A percentile compares a stretch with the other conserved stretches of the same genome.
These are phyloP conservation scores for Phytophthora ohioensis DNA, from an alignment of 352 stramenopile genomes.

Conservation along the genomic window DNA sequence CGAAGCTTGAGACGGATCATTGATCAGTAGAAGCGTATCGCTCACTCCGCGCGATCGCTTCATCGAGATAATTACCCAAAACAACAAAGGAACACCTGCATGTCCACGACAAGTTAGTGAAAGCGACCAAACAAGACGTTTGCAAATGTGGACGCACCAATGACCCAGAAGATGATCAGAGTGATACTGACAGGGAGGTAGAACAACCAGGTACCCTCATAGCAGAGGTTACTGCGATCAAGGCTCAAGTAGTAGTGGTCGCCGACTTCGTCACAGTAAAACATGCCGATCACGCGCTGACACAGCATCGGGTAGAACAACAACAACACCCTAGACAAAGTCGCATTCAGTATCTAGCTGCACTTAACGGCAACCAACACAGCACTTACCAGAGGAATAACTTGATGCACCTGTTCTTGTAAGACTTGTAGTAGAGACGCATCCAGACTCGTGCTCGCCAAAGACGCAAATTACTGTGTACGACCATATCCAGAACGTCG, in stretches of 20 bases:
- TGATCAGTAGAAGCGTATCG: slow-evolving; percentile 57
- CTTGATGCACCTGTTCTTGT: slow-evolving; percentile 84
- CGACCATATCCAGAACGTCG: slow-evolving; percentile 66
- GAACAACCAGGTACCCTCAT: slow-evolving; percentile 62
- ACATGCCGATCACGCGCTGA: slow-evolving; percentile 70
- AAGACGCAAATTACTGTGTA: slow-evolving; percentile 75
- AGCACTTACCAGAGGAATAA: slow-evolving; percentile 67
- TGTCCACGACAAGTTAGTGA: background rate
- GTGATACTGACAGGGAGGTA: slow-evolving; percentile 61
- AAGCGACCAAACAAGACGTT: background rate
- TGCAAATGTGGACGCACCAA: slow-evolving; percentile 43
- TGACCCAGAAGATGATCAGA: slow-evolving; percentile 65
- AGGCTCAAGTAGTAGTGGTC: slow-evolving; percentile 66
- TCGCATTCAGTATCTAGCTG: background rate
- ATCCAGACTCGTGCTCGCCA: slow-evolving; percentile 76
- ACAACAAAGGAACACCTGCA: slow-evolving; percentile 73
- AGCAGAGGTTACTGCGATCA: slow-evolving; percentile 70
- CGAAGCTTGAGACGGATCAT: slow-evolving; percentile 42
- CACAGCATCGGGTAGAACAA: slow-evolving; percentile 82
- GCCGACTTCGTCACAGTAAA: slow-evolving; percentile 82
- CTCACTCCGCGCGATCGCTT: slow-evolving; percentile 60
- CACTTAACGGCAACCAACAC: background rate
- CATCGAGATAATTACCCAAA: slow-evolving; percentile 70
- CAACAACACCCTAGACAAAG: slow-evolving; percentile 56
- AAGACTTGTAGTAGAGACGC: slow-evolving; percentile 75